Conservation (phyloP, 2,329 filamentous ascomycete species). For the Penicillium polonicum region DNA sequence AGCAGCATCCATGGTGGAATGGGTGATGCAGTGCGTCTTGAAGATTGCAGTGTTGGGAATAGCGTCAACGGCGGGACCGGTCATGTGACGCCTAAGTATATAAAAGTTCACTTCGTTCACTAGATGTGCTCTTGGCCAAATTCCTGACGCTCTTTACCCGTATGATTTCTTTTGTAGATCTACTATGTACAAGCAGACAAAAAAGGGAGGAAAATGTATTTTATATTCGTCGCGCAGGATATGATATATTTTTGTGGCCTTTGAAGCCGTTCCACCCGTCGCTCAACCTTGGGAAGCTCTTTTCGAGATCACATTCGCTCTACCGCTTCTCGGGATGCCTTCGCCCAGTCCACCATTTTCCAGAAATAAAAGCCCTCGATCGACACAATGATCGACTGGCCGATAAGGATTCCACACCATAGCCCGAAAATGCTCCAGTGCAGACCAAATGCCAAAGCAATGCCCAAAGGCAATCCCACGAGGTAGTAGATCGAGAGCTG, state of each 20-base stretch:
- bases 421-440: conserved; percentile 73
- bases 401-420: conserved; percentile 73
- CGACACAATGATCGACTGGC: conserved; percentile 55
- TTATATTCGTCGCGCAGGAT: not conserved
- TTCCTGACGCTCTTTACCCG: not conserved
- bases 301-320: conserved; percentile 3
- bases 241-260: not conserved
- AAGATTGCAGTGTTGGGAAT: conserved; percentile 16
- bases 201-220: not conserved
- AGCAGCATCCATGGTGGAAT: conserved; percentile 43
- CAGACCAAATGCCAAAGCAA: conserved; percentile 71
- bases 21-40: conserved; percentile 8
- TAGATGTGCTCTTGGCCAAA: not conserved
- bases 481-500: conserved; percentile 80
- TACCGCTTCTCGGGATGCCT: conserved; percentile 6
- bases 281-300: not conserved
- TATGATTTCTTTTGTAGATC: not conserved
- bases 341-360: conserved; percentile 12
- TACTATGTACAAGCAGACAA: not conserved
- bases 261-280: not conserved
- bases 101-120: not conserved
- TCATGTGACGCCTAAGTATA: conserved; percentile 19
- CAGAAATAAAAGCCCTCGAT: conserved; percentile 56
- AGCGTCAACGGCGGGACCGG: conserved; percentile 26
- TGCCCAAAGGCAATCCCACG: conserved; percentile 75